Percentiles rank a stretch among this genome's conserved stretches.
These are phyloP conservation scores for Ascochyta pisi DNA, from an alignment of 2,329 filamentous ascomycete species.

Conservation along the genomic window DNA sequence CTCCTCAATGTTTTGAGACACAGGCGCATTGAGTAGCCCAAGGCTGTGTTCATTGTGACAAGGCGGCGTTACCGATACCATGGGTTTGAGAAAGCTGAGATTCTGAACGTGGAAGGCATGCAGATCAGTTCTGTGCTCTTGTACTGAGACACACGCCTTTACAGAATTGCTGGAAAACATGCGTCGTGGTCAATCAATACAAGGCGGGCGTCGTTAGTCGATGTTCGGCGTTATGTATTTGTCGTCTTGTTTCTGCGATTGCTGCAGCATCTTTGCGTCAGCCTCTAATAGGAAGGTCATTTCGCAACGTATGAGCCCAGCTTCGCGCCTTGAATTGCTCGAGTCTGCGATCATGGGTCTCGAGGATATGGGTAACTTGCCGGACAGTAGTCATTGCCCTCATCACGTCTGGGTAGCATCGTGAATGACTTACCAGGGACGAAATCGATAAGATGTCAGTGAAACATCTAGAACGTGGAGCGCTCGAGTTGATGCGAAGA, in stretches of 20 bases:
- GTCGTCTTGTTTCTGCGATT: background rate
- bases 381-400: background rate
- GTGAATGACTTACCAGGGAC: background rate
- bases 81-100: slow-evolving; percentile 23
- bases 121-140: slow-evolving; percentile 17
- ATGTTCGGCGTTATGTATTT: background rate
- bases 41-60: slow-evolving; percentile 17
- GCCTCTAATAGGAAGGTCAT: background rate
- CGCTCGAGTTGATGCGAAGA: slow-evolving; percentile 9
- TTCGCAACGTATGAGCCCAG: background rate
- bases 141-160: slow-evolving; percentile 8
- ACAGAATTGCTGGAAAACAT: background rate
- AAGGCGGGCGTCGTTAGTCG: background rate
- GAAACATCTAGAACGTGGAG: slow-evolving; percentile 17
- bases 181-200: background rate
- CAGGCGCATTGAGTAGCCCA: slow-evolving; percentile 17
- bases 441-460: slow-evolving; percentile 2
- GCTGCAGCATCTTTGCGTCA: background rate
- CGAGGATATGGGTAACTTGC: background rate
- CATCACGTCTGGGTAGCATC: background rate
- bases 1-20: slow-evolving; percentile 27
- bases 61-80: slow-evolving; percentile 19
- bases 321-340: background rate
- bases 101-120: slow-evolving; percentile 21
- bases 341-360: background rate